Evolutionary conservation across 768 basidiomycete genomes (phyloP).

Genomic region (Boletus coccyginus): DNA sequence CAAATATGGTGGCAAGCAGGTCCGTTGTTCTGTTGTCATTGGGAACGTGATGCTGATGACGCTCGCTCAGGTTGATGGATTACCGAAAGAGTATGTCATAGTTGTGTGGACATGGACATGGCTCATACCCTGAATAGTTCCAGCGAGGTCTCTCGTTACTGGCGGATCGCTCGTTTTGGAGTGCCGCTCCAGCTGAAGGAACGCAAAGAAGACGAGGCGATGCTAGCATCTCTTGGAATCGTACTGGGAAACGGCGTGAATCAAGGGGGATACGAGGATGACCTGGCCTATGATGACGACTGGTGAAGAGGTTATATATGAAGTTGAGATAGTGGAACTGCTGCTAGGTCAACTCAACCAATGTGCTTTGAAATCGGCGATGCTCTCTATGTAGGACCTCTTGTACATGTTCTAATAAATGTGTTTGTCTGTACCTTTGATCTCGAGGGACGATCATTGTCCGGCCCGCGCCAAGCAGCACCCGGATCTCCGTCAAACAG

Average conservation of each 20-base stretch:
- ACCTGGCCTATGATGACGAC: not conserved
- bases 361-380: too few species aligned
- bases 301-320: not conserved
- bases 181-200: not conserved
- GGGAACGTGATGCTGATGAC: not conserved
- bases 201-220: not conserved
- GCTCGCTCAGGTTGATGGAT: not conserved
- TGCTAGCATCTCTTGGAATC: not conserved
- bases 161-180: not conserved
- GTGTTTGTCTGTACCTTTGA: too few species aligned
- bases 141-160: not conserved
- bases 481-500: too few species aligned
- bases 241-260: not conserved
- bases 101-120: too few species aligned
- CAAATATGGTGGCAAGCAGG: slow-evolving; percentile 19
- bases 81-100: not conserved
- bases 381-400: too few species aligned
- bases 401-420: too few species aligned
- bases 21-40: not conserved
- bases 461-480: too few species aligned
- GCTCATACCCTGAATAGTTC: not conserved
- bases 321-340: too few species aligned
- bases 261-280: not conserved
- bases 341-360: too few species aligned
- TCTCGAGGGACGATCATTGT: too few species aligned